Evolutionary conservation across 2,329 filamentous ascomycete genomes (phyloP), one percentile per base, ranked within the genome.

Genomic region (Myriosclerotinia scirpicola): DNA sequence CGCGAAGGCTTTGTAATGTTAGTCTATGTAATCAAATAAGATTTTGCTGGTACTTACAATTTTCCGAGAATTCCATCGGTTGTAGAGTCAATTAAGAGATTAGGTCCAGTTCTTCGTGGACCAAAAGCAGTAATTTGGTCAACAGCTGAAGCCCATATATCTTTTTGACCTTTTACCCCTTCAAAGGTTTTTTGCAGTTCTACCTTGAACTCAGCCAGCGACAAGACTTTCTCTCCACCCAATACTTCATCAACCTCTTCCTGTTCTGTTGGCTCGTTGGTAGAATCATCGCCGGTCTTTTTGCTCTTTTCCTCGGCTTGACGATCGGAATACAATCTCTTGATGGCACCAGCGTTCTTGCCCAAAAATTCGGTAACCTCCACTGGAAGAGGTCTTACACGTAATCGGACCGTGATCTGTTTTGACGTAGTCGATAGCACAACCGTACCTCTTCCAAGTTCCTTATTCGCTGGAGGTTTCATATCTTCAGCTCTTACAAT

Each of bases 61-160:
- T 87, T 90, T 58, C 89, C 83, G 71, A 91, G 91, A 53, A 90
- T 86, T 46, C 87, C 85, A 22, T 86, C 85, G 52, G 85, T 82
- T 0, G 94, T 97, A 5, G 87, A 83, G 76, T 99, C 95, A 67
- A 99, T 87, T 8, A 99, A 83, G 5, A 99, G 79, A 76, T 99
- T 99, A 1, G 94, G 92, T 0, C 95, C 95, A 15, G 88, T 88
- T 72, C 94, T 83, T 66, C 90, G 84, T 2, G 95, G 94, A 0
- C 94, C 95, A 77, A 99, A 99, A 0, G 92, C 90, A n/a, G 88
- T 86, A 72, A 99, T 94, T 73, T 88, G 88, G 68, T 96, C 88
- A 38, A 95, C 85, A 14, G 89, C 81, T 69, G 87, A 87, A 70
- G 87, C 87, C 92, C 93, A 98, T 1, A 86, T 77, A 15, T 97